phyloP scores from a whole-genome alignment of 257 asterid species.

The Mitragyna speciosa region DNA sequence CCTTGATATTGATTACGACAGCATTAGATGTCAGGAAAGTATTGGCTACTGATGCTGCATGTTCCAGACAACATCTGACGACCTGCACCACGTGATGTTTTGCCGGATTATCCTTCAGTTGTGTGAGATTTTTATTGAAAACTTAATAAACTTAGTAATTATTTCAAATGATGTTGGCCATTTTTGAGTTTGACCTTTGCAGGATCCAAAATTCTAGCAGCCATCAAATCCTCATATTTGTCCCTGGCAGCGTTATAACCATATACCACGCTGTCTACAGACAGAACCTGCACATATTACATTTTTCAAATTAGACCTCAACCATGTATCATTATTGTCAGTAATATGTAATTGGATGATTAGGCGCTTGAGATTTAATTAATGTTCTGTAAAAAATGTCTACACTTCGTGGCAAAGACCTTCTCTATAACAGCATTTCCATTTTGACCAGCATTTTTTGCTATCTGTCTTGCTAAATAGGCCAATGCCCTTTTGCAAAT shows the following conservation, averaged over 20 bases:
- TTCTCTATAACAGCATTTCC: slow-evolving; percentile 62
- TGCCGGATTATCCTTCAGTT: not conserved
- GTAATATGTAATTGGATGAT: not conserved
- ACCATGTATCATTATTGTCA: not conserved
- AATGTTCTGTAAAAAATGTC: not conserved
- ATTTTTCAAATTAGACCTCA: not conserved
- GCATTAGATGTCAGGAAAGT: slow-evolving; percentile 77
- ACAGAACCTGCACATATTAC: slow-evolving; percentile 50
- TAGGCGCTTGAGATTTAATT: not conserved
- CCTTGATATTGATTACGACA: slow-evolving; percentile 64
- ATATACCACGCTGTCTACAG: slow-evolving; percentile 48
- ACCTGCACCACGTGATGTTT: slow-evolving; percentile 39
- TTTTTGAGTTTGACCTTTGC: slow-evolving; percentile 51
- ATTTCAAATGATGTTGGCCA: not conserved
- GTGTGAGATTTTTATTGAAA: not conserved
- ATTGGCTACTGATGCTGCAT: slow-evolving; percentile 73
- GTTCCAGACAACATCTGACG: slow-evolving; percentile 84
- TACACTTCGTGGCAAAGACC: slow-evolving; percentile 34
- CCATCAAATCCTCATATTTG: slow-evolving; percentile 80
- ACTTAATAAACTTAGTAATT: not conserved
- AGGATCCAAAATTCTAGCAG: slow-evolving; percentile 79
- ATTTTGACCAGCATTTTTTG: slow-evolving; percentile 76
- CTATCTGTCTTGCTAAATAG: slow-evolving; percentile 79
- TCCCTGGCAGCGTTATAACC: slow-evolving; percentile 84
- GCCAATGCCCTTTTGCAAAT: slow-evolving; percentile 65